Evolutionary conservation across 345 rosid species (phyloP).

Genomic region (Euphorbia peplus): DNA sequence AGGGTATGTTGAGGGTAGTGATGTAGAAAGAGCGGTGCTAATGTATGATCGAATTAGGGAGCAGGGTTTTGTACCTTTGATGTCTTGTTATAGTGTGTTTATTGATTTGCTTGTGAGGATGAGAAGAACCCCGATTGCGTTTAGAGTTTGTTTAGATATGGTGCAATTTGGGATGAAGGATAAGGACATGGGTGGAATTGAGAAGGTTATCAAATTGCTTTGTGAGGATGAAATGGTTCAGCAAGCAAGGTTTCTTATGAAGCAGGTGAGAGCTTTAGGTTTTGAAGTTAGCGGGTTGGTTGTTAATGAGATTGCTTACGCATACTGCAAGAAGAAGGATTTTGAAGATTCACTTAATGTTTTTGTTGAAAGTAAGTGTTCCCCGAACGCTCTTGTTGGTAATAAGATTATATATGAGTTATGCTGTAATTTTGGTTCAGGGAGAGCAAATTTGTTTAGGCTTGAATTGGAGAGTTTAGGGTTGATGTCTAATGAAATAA

Average conservation of each 20-base stretch:
- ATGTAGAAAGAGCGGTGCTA: conserved; percentile 50
- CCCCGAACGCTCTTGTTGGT: conserved; percentile 45
- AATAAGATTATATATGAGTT: conserved; percentile 56
- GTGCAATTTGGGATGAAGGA: conserved; percentile 29
- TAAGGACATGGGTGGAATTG: conserved; percentile 30
- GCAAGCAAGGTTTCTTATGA: conserved; percentile 58
- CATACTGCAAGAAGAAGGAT: conserved; percentile 66
- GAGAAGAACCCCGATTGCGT: conserved; percentile 44
- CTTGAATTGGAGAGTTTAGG: conserved; percentile 54
- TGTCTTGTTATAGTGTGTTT: conserved; percentile 40
- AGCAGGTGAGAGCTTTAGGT: conserved; percentile 48
- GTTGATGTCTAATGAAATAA: conserved; percentile 52
- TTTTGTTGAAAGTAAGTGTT: conserved; percentile 37
- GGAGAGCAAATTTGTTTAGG: conserved; percentile 51
- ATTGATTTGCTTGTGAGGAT: conserved; percentile 46
- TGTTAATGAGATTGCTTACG: conserved; percentile 48
- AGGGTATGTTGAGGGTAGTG: conserved; percentile 40
- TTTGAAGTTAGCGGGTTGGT: conserved; percentile 37
- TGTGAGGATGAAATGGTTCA: conserved; percentile 57
- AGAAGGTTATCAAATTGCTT: conserved; percentile 50
- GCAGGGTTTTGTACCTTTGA: conserved; percentile 38
- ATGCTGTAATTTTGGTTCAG: conserved; percentile 47
- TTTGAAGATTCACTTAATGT: conserved; percentile 68
- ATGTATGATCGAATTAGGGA: conserved; percentile 52
- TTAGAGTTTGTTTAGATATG: conserved; percentile 55